Conservation (phyloP, 2,329 filamentous ascomycete genomes). For the Orbilia quercus region DNA sequence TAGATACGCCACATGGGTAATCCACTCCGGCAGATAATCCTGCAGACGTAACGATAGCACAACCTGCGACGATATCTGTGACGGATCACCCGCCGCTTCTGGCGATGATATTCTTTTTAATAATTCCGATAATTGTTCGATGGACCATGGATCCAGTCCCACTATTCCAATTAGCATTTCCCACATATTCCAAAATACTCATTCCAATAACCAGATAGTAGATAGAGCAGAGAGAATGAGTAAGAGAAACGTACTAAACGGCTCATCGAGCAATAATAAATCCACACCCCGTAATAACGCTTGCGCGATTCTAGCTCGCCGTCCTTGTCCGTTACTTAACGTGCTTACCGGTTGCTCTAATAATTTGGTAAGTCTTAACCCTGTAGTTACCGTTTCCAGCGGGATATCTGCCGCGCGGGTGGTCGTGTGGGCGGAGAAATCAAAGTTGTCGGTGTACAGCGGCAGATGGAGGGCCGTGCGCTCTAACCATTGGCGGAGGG, state of each 20-base stretch:
- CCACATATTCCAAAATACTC: background rate
- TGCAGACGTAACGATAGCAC: slow-evolving; percentile 84
- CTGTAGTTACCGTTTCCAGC: slow-evolving; percentile 73
- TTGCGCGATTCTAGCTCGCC: slow-evolving; percentile 86
- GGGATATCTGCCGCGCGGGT: slow-evolving; percentile 65
- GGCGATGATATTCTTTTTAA: slow-evolving; percentile 56
- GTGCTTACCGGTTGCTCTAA: slow-evolving; percentile 86
- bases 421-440: slow-evolving; percentile 58
- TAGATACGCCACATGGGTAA: slow-evolving; percentile 82
- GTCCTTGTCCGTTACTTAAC: slow-evolving; percentile 91
- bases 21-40: slow-evolving; percentile 88
- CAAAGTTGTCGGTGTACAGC: slow-evolving; percentile 68
- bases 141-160: slow-evolving; percentile 88
- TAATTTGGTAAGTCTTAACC: slow-evolving; percentile 76
- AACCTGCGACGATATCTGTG: slow-evolving; percentile 70
- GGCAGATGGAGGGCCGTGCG: slow-evolving; percentile 85
- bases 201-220: background rate
- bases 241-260: slow-evolving; percentile 73
- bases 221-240: slow-evolving; percentile 32
- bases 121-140: slow-evolving; percentile 76
- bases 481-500: slow-evolving; percentile 80
- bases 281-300: slow-evolving; percentile 82
- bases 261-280: slow-evolving; percentile 87
- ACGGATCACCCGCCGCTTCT: slow-evolving; percentile 6
- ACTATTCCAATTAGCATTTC: slow-evolving; percentile 65